Base-by-base conservation (phyloP, 495 filamentous ascomycete species). In the Penicillium silybi region DNA sequence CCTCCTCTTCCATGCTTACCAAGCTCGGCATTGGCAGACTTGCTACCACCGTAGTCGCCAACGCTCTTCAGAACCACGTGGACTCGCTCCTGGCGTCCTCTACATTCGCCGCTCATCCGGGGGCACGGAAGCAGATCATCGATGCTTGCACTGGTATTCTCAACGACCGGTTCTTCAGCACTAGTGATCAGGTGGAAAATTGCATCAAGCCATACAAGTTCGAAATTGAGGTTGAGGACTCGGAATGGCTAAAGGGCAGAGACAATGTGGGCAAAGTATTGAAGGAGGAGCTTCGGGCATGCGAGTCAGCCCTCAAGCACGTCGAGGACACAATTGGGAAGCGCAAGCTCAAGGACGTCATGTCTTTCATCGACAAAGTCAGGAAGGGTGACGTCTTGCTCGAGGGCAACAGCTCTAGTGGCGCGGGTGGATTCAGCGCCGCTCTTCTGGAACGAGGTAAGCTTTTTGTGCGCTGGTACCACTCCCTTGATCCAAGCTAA, bases 181-280 rank as follows among this genome's bases (percentile, higher is more conserved):
- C 95, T 2, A 90, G 87, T 56, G 93, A 99, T 63, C 92, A 97
- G 66, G 90, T 99, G n/a, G 93, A 99, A 68, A 97, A 97, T 62
- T 97, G 93, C 64, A 92, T 99, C 75, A 99, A 99, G 66, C 93
- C 93, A 2, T 99, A 91, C 75, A 99, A 97, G 64, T 97, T 86
- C 57, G 89, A 97, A 51, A 93, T 97, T 43, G 93, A 99, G 63
- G 84, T 97, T 41, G 88, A 96, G 55, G 87, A 89, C 18, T 74
- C 82, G 6, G 95, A 97, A 65, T 99, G 93, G 93, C 68, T 74
- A 5, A 82, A 86, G 50, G 90, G 89, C 1, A 73, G 90, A 51
- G 90, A 93, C 16, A 91, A 91, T 57, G 82, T 89, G 29, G 77
- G 81, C 49, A 81, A 77, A 10, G 81, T 91, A 0, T 68, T 99